These are phyloP conservation scores for Diddensiella transvaalensis DNA, from an alignment of 805 yeast genomes.

Conservation along the genomic window DNA sequence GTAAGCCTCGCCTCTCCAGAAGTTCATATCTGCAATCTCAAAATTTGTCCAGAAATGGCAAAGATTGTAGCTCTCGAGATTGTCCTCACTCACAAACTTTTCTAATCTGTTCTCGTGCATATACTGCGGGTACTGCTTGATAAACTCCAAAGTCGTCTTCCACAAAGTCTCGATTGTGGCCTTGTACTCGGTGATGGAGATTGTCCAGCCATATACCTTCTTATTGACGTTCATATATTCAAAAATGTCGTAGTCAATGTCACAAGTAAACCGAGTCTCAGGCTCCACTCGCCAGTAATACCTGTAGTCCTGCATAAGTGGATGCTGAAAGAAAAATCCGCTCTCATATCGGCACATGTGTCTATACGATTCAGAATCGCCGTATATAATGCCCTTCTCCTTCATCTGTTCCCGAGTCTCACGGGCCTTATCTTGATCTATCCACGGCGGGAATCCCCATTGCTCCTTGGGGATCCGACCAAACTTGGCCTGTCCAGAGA, in stretches of 20 bases:
- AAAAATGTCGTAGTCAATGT: conserved; percentile 61
- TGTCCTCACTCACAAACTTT: conserved; percentile 60
- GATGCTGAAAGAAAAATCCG: conserved; percentile 67
- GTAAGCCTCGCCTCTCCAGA: conserved; percentile 59
- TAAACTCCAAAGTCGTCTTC: conserved; percentile 49
- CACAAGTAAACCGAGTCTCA: conserved; percentile 57
- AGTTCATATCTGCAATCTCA: conserved; percentile 68
- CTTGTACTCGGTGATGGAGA: conserved; percentile 59
- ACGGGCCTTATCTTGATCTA: conserved; percentile 51
- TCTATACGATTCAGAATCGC: conserved; percentile 57
- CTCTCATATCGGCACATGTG: conserved; percentile 81
- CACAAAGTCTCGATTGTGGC: conserved; percentile 63
- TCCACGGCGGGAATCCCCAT: conserved; percentile 68
- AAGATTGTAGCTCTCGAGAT: conserved; percentile 56
- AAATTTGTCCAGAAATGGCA: conserved; percentile 86
- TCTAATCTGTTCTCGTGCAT: conserved; percentile 60
- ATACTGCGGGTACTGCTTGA: conserved; percentile 45
- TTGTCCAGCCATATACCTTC: conserved; percentile 63
- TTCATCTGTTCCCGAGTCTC: conserved; percentile 44
- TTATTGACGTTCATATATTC: conserved; percentile 50
- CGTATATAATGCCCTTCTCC: conserved; percentile 49
- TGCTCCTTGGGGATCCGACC: conserved; percentile 59
- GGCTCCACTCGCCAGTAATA: conserved; percentile 82
- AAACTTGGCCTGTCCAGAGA: conserved; percentile 61
- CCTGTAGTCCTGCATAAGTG: conserved; percentile 53